Evolutionary conservation across 1,284 basidiomycete species (phyloP).

Genomic region (Megacollybia platyphylla): DNA sequence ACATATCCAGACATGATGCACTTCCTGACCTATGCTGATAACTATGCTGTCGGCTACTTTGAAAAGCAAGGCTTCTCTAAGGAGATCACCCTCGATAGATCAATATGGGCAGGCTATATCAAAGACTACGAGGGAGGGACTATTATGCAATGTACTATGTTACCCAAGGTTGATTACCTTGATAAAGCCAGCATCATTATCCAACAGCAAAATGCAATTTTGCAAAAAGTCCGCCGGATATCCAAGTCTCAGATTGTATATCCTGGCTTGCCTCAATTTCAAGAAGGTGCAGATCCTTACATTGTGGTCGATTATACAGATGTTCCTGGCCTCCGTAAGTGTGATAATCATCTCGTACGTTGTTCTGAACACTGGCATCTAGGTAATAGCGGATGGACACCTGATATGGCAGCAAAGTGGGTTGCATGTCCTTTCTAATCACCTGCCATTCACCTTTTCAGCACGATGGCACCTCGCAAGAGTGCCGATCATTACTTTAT

Average conservation of each 20-base stretch:
- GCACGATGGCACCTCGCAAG: constrained; percentile 21
- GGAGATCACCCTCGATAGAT: constrained; percentile 85
- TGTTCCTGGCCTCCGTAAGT: constrained; percentile 76
- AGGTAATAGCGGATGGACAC: constrained; percentile 93
- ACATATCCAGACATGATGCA: constrained; percentile 80
- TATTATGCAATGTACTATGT: constrained; percentile 97
- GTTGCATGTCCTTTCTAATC: constrained; percentile 13
- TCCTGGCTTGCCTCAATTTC: constrained; percentile 73
- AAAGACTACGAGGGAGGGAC: constrained; percentile 99
- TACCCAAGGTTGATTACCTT: constrained; percentile 85
- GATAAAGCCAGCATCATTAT: constrained; percentile 71
- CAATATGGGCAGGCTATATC: constrained; percentile 98
- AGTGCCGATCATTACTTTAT: constrained; percentile 55
- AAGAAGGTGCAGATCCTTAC: constrained; percentile 34
- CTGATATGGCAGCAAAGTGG: constrained; percentile 71
- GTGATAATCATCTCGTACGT: constrained; percentile 5
- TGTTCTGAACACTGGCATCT: constrained; percentile 5
- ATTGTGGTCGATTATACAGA: constrained; percentile 53
- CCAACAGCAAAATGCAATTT: constrained; percentile 80
- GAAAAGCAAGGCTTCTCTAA: constrained; percentile 99
- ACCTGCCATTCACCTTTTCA: background rate
- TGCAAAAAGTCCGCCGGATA: constrained; percentile 81
- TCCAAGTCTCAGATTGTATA: constrained; percentile 85
- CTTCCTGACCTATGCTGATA: constrained; percentile 98
- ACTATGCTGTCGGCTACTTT: constrained; percentile 98